Evolutionary conservation across 257 asterid species (phyloP), one percentile per base, ranked within the genome.

Genomic region (Galeopsis tetrahit): DNA sequence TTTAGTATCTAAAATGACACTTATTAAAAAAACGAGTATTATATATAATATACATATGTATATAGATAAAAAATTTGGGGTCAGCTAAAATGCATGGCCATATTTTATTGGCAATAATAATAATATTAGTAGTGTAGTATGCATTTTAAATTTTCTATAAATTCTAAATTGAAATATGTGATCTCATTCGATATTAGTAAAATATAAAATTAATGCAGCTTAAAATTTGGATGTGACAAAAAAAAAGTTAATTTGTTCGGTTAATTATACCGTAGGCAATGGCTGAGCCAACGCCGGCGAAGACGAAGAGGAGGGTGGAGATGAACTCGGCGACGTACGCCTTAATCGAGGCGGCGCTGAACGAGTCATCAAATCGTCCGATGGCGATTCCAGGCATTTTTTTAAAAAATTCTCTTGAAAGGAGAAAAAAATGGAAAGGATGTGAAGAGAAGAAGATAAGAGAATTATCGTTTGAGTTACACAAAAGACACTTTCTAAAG

Each of bases 281-380:
- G 72, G 88, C 88, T 4, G 90, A 83, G 81, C 90, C 90, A 34
- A 85, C 89, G 11, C 89, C 89, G 66, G 86, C 89, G 58, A 84
- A 84, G 63, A 84, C 78, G 75, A 85, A 85, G 80, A 85, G 83
- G 69, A 83, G 49, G 58, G 87, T 86, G 80, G 91, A 86, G 83
- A 86, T 83, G 81, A 83, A 83, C 80, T 86, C 91, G 2, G 91
- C 85, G 13, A 83, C 13, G 70, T 86, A 86, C 63, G 88, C 85
- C 81, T 80, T 86, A 32, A 83, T 31, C 3, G 91, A 79, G 78
- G 72, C 87, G 39, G 68, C 21, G 78, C 85, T 79, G 74, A 73
- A 75, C 2, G 88, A 83, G 71, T 82, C 88, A 40, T 67, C 81
- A 9, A 83, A 28, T 6, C 83, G 43, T 35, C 90, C 90, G 40